Evolutionary conservation across 139 green algal species (phyloP).

Genomic region (Edaphochlamys debaryana): DNA sequence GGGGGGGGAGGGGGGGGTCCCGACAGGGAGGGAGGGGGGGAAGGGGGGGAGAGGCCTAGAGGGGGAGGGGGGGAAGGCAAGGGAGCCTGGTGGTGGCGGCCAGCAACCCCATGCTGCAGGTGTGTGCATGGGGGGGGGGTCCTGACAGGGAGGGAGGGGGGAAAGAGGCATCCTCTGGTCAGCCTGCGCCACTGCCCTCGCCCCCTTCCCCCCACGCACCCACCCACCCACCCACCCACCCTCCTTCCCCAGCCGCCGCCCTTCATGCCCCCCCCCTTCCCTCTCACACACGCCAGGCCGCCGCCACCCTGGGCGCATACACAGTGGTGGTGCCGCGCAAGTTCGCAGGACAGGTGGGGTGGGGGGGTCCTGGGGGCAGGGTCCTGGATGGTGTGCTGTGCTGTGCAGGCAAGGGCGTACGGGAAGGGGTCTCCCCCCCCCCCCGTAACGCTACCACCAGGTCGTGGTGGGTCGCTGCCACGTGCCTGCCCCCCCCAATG

Average conservation of each 20-base stretch:
- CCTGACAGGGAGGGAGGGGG: neutral
- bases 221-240: too few relatives aligned
- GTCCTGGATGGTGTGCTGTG: too few relatives aligned
- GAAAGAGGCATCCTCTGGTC: too few relatives aligned
- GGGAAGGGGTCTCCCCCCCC: too few relatives aligned
- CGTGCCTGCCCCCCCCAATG: too few relatives aligned
- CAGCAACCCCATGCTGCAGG: slow-evolving; percentile 34
- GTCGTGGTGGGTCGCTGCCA: too few relatives aligned
- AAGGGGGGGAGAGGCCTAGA: neutral
- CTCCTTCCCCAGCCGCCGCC: neutral
- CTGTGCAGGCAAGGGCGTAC: too few relatives aligned
- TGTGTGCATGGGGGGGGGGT: neutral
- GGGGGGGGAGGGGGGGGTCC: neutral
- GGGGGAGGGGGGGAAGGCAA: neutral
- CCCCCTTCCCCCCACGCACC: too few relatives aligned
- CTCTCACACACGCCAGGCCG: slow-evolving; percentile 1
- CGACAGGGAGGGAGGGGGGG: neutral
- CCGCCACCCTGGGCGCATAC: slow-evolving; percentile 24
- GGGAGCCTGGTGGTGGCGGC: slow-evolving; percentile 5
- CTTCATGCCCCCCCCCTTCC: neutral
- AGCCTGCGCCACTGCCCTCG: too few relatives aligned
- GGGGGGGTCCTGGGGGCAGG: neutral
- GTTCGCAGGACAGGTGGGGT: slow-evolving; percentile 24
- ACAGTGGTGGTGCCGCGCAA: slow-evolving; percentile 47
- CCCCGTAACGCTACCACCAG: too few relatives aligned